These are phyloP conservation scores for Apiospora phragmitis DNA, from an alignment of 2,329 filamentous ascomycete genomes.

Conservation along the genomic window DNA sequence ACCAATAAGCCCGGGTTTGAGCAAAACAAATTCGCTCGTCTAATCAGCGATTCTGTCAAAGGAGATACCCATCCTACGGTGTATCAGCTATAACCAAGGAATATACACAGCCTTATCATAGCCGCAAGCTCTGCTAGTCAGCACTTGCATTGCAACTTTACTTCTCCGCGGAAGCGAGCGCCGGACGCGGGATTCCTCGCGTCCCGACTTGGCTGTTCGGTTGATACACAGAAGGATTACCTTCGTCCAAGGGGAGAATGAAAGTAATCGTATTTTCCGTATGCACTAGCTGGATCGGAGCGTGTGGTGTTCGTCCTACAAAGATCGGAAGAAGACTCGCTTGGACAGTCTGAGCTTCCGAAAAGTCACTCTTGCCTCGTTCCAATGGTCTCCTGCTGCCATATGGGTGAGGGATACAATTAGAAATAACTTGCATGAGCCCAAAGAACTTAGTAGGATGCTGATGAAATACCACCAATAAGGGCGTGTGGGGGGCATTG, in stretches of 20 bases:
- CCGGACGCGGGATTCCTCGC: neutral
- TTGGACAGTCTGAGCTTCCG: neutral
- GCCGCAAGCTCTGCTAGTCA: neutral
- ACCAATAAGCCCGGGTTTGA: neutral
- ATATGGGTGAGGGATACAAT: no score
- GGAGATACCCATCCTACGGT: neutral
- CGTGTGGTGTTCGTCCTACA: neutral
- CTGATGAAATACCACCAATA: neutral
- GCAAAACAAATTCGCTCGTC: neutral
- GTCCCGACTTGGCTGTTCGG: neutral
- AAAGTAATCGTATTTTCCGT: neutral
- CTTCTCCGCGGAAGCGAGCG: neutral
- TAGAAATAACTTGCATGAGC: neutral
- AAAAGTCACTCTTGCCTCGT: neutral
- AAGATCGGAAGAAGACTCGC: neutral
- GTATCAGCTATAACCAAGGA: neutral
- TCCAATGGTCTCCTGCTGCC: neutral
- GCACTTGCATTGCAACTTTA: neutral
- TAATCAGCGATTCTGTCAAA: neutral
- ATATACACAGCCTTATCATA: neutral
- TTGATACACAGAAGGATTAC: neutral
- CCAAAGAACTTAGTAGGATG: neutral
- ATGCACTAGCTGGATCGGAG: neutral
- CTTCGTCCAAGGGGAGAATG: no score
- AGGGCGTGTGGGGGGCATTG: neutral